Evolutionary conservation across 1,139 yeast species (phyloP), one percentile per base, ranked within the genome.

Genomic region (Citeromyces hawaiiensis): DNA sequence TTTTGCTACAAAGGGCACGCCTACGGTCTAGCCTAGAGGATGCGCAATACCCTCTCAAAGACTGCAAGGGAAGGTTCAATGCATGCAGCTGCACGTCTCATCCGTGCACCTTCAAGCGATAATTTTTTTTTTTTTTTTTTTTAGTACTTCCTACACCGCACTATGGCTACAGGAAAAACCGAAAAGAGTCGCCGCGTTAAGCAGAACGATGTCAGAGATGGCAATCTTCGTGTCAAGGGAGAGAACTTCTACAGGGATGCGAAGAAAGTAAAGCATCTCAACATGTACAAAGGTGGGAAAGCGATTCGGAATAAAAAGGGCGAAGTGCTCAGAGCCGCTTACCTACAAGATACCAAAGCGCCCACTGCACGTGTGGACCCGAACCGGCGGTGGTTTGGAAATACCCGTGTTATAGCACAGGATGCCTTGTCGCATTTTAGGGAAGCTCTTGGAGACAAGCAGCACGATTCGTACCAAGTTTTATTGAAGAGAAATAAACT

Each of bases 161-260:
- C 38, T 48, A 88, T 91, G 98, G 97, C 96, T 55, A 81, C 87
- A 33, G 88, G 76, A 45, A 91, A 91, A 70, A 91, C 86, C 55
- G 97, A 88, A 62, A 83, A 83, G 58, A 72, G 69, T 53, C 80
- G 97, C 68, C 74, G 96, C 57, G 70, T 70, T 46, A 81, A 94
- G 54, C 85, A 87, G 58, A 80, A 80, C 42, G 86, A 81, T 53
- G 70, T 78, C 52, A 73, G 85, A 55, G 95, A 83, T 59, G 96
- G 96, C 32, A 88, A 91, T 55, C 72, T 91, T 45, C 79, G 94
- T 46, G 94, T 86, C 40, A 91, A 91, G 60, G 98, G 98, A 51
- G 98, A 91, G 61, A 91, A 91, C 66, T 91, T 91, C 64, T 91
- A 91, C 66, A 66, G 85, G 51, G 97, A 91, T 73, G 93, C 95